Conservation (phyloP, 2,329 filamentous ascomycete genomes). For the Taxawa tesnikishii region DNA sequence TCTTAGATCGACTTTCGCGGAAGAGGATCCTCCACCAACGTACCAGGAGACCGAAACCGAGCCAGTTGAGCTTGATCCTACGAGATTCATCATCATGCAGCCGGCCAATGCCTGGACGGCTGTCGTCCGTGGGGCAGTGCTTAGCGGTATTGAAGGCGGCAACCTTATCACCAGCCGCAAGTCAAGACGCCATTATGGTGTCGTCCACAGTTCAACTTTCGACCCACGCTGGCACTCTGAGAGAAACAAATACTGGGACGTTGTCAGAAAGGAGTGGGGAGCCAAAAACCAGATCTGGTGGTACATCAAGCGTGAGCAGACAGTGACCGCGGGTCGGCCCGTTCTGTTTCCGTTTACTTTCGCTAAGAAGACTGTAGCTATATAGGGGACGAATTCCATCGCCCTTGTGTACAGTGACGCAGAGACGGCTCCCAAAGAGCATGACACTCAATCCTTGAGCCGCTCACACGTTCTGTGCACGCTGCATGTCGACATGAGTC, state of each 20-base stretch:
- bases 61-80: too few species aligned
- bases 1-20: slow-evolving; percentile 56
- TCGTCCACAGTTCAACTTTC: slow-evolving; percentile 27
- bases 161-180: slow-evolving; percentile 3
- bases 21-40: slow-evolving; percentile 30
- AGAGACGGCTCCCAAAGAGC: background rate
- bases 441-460: slow-evolving; percentile 26
- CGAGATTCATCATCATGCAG: slow-evolving; percentile 61
- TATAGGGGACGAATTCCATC: background rate
- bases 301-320: slow-evolving; percentile 44
- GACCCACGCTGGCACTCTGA: slow-evolving; percentile 64
- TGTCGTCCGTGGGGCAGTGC: slow-evolving; percentile 63
- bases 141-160: slow-evolving; percentile 63
- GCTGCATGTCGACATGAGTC: slow-evolving; percentile 64
- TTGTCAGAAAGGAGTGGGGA: slow-evolving; percentile 73
- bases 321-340: background rate
- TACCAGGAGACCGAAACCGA: background rate
- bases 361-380: background rate
- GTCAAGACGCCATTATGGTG: slow-evolving; percentile 6
- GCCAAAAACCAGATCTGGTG: slow-evolving; percentile 74
- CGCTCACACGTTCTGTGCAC: slow-evolving; percentile 60
- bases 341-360: background rate
- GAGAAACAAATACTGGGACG: slow-evolving; percentile 65
- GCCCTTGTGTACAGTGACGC: slow-evolving; percentile 1
- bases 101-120: slow-evolving; percentile 63